Evolutionary conservation across 192 early-diverging fungal species (phyloP).

Genomic region (Spizellomyces punctatus): DNA sequence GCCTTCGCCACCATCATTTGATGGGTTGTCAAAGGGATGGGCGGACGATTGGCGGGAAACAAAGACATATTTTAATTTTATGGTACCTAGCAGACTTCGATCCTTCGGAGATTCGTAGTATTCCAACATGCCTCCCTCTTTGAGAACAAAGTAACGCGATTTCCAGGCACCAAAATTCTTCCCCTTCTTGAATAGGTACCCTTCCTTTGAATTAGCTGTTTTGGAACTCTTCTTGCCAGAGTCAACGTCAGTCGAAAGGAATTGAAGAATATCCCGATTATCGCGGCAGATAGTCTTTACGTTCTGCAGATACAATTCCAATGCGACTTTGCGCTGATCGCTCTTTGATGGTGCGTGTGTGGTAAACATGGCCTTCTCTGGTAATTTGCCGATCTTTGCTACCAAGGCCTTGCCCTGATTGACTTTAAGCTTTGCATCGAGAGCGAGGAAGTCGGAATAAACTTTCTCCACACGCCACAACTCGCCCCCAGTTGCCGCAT

Average conservation of each 20-base stretch:
- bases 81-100: constrained; percentile 72
- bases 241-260: constrained; percentile 68
- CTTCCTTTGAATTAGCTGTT: constrained; percentile 63
- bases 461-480: constrained; percentile 87
- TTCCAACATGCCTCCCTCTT: constrained; percentile 53
- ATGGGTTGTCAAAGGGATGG: neutral
- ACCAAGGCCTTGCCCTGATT: constrained; percentile 36
- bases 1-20: constrained; percentile 5
- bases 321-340: constrained; percentile 81
- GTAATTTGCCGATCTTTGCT: constrained; percentile 72
- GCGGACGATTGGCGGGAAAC: constrained; percentile 51
- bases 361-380: constrained; percentile 83
- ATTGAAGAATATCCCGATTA: constrained; percentile 57
- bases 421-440: constrained; percentile 68
- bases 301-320: constrained; percentile 83
- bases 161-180: constrained; percentile 99
- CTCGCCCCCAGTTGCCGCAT: constrained; percentile 40
- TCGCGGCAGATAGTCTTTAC: constrained; percentile 59
- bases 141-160: constrained; percentile 75
- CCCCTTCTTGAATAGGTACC: constrained; percentile 87
- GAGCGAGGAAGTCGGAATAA: constrained; percentile 80
- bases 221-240: neutral
- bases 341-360: constrained; percentile 81
- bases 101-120: constrained; percentile 81
- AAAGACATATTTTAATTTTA: constrained; percentile 75